phyloP scores from a whole-genome alignment of 2,329 filamentous ascomycete genomes.

The Capronia epimyces region DNA sequence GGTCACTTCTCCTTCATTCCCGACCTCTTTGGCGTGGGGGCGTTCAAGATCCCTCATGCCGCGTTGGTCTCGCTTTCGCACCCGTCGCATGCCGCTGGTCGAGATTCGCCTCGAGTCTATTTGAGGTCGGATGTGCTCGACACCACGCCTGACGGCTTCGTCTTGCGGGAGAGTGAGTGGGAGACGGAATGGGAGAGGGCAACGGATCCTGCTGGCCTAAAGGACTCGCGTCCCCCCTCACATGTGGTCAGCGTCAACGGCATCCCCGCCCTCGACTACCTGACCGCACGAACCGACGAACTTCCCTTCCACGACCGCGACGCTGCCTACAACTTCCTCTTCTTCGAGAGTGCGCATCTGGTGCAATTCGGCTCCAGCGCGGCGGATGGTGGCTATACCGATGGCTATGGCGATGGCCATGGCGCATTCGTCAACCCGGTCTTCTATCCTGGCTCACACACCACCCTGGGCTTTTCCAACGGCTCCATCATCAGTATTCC shows the following conservation, averaged over 20 bases:
- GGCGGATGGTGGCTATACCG: no score
- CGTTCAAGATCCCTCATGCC: slow-evolving; percentile 51
- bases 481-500: slow-evolving; percentile 27
- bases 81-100: no score
- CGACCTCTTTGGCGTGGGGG: slow-evolving; percentile 40
- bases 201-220: neutral
- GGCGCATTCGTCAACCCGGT: slow-evolving; percentile 17
- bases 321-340: slow-evolving; percentile 31
- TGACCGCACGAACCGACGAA: neutral
- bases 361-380: neutral
- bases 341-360: slow-evolving; percentile 26
- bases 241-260: slow-evolving; percentile 11
- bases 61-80: slow-evolving; percentile 57
- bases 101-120: slow-evolving; percentile 54
- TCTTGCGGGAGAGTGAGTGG: no score
- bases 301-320: slow-evolving; percentile 27
- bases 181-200: no score
- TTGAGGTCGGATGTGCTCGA: slow-evolving; percentile 19
- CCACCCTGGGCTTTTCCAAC: slow-evolving; percentile 30
- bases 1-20: slow-evolving; percentile 45
- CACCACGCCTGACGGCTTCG: neutral
- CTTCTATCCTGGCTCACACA: slow-evolving; percentile 29
- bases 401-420: neutral
- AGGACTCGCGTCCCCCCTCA: neutral
- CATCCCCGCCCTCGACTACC: neutral